phyloP scores from a whole-genome alignment of 2,329 filamentous ascomycete species.

The Exophiala calicioides region DNA sequence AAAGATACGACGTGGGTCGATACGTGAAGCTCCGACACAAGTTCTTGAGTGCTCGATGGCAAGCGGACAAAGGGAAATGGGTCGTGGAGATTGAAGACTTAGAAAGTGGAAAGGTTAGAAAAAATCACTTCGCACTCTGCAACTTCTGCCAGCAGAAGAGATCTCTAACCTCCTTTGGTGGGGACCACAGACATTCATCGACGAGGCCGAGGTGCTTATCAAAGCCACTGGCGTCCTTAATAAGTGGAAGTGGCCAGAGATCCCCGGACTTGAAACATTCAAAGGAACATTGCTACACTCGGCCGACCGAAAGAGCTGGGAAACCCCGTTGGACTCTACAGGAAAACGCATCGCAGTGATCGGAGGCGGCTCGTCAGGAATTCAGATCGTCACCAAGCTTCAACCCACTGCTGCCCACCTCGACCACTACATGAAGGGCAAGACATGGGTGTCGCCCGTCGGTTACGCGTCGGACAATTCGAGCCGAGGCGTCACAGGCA shows the following conservation, averaged over 20 bases:
- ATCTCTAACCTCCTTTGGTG: too few species aligned
- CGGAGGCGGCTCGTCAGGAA: slow-evolving; percentile 37
- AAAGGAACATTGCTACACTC: slow-evolving; percentile 32
- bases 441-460: slow-evolving; percentile 32
- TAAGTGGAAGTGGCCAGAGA: slow-evolving; percentile 35
- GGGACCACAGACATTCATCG: neutral
- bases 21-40: slow-evolving; percentile 26
- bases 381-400: slow-evolving; percentile 41
- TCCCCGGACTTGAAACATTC: slow-evolving; percentile 32
- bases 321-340: slow-evolving; percentile 28
- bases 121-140: too few species aligned
- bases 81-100: slow-evolving; percentile 7
- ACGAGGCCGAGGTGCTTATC: slow-evolving; percentile 34
- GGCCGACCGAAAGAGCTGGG: slow-evolving; percentile 45
- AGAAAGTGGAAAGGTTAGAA: slow-evolving; percentile 10
- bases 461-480: neutral
- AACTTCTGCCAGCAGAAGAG: too few species aligned
- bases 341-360: slow-evolving; percentile 35
- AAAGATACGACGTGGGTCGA: slow-evolving; percentile 24
- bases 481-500: neutral
- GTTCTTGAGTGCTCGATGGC: slow-evolving; percentile 21
- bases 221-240: slow-evolving; percentile 32
- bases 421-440: slow-evolving; percentile 28
- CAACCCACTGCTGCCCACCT: slow-evolving; percentile 38
- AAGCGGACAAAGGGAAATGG: slow-evolving; percentile 13